phyloP scores from a whole-genome alignment of 2,329 filamentous ascomycete genomes.

The Cryphonectria nitschkei region DNA sequence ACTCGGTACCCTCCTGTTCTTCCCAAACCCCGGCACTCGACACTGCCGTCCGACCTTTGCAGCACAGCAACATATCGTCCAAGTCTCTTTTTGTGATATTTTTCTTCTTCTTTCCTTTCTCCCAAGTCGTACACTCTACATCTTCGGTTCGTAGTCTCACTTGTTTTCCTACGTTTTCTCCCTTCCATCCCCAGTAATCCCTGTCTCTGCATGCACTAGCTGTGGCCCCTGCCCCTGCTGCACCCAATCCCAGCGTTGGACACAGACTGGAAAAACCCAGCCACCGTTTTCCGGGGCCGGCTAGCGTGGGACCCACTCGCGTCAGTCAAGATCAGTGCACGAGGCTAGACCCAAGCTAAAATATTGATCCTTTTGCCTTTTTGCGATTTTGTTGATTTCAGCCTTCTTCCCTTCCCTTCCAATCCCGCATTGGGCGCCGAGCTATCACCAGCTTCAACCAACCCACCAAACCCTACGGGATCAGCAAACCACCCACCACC shows the following conservation, averaged over 20 bases:
- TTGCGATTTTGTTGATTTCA: constrained; percentile 35
- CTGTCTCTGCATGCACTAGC: constrained; percentile 7
- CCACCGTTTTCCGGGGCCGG: constrained; percentile 27
- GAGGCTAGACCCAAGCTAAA: constrained; percentile 35
- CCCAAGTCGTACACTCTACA: not conserved
- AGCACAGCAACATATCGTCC: not conserved
- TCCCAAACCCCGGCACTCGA: not conserved
- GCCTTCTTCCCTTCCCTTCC: constrained; percentile 33
- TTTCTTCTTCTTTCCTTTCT: not conserved
- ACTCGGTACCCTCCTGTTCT: not conserved
- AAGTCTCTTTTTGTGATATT: too few species aligned
- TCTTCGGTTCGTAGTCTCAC: not conserved
- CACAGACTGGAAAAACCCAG: constrained; percentile 27
- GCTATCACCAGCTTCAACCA: constrained; percentile 33
- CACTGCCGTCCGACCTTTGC: not conserved
- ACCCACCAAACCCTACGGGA: constrained; percentile 27
- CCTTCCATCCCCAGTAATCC: not conserved
- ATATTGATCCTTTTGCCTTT: constrained; percentile 29
- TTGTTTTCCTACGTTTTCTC: not conserved
- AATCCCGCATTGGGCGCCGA: constrained; percentile 31
- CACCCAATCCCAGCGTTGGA: constrained; percentile 18
- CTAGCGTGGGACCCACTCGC: constrained; percentile 21
- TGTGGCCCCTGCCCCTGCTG: not conserved
- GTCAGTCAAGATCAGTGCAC: constrained; percentile 26
- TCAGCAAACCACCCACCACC: constrained; percentile 6